A percentile compares a stretch with the other conserved stretches of the same genome.
These are phyloP conservation scores for Ulmus americana DNA, from an alignment of 331 rosid genomes.

Conservation along the genomic window DNA sequence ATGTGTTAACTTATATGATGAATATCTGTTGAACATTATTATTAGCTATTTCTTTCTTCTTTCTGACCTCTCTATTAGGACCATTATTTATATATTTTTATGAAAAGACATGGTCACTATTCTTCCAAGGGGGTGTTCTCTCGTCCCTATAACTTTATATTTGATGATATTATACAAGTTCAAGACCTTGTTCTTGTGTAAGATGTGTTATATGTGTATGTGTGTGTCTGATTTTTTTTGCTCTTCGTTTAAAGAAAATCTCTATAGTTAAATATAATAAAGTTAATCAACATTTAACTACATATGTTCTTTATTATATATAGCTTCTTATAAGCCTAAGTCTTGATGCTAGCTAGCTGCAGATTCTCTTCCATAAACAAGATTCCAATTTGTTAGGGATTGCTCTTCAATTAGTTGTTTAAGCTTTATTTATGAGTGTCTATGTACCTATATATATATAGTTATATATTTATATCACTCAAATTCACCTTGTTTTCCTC, in stretches of 20 bases:
- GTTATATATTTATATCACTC: not conserved
- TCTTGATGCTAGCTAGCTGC: too few species aligned
- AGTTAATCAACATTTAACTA: not conserved
- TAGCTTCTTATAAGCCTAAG: not conserved
- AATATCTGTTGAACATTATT: not conserved
- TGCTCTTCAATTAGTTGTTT: not conserved
- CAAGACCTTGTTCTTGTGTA: slow-evolving; percentile 6
- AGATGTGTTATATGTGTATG: not conserved
- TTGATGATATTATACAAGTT: not conserved
- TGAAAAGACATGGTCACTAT: slow-evolving; percentile 2
- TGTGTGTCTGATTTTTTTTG: not conserved
- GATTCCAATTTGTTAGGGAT: too few species aligned
- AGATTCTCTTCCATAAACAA: too few species aligned
- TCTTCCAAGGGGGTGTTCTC: slow-evolving; percentile 4
- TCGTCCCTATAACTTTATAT: not conserved
- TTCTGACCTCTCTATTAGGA: slow-evolving; percentile 3
- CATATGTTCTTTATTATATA: not conserved
- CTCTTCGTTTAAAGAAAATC: not conserved
- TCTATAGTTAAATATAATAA: too few species aligned
- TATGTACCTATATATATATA: not conserved
- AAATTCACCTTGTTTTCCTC: not conserved
- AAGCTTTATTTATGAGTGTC: not conserved
- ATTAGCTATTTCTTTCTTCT: not conserved
- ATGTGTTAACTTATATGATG: slow-evolving; percentile 2
- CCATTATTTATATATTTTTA: not conserved